These are phyloP conservation scores for Irpex sp. DNA, from an alignment of 1,284 basidiomycete species.

Conservation along the genomic window DNA sequence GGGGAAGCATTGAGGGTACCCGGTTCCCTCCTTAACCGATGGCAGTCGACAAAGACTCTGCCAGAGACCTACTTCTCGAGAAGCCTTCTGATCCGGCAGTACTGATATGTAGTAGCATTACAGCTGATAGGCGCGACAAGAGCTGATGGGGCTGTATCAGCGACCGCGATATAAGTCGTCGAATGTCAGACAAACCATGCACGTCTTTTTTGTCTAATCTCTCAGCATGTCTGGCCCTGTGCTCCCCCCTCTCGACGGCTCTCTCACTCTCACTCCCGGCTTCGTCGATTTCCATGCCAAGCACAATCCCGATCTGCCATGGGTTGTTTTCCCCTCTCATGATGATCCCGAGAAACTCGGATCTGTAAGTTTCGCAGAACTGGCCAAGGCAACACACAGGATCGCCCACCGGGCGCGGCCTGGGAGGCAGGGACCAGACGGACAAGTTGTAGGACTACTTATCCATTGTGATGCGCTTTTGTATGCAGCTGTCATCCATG, in stretches of 20 bases:
- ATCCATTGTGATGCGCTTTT: conserved; percentile 29
- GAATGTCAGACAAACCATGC: background rate
- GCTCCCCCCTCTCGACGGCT: conserved; percentile 17
- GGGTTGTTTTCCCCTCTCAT: conserved; percentile 8
- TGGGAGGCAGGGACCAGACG: conserved; percentile 4
- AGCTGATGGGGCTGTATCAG: background rate
- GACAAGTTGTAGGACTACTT: conserved; percentile 28
- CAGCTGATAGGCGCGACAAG: background rate
- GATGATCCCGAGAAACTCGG: background rate
- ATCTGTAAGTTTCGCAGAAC: conserved; percentile 12
- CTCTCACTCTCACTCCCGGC: conserved; percentile 14
- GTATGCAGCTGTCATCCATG: conserved; percentile 27
- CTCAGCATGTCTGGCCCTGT: background rate
- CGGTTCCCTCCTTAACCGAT: background rate
- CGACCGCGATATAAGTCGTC: background rate
- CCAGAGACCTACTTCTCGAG: background rate
- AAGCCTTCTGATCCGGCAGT: background rate
- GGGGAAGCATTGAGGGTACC: background rate
- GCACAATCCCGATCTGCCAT: conserved; percentile 27
- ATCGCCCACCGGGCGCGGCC: conserved; percentile 9
- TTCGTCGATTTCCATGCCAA: conserved; percentile 30
- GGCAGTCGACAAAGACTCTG: background rate
- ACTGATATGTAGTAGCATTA: background rate
- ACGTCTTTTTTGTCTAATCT: background rate
- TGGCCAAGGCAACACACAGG: conserved; percentile 7